Percentiles rank a stretch among this genome's conserved stretches.
Evolutionary conservation across 2,329 filamentous ascomycete species (phyloP).

Genomic region (Fusarium nodosum): DNA sequence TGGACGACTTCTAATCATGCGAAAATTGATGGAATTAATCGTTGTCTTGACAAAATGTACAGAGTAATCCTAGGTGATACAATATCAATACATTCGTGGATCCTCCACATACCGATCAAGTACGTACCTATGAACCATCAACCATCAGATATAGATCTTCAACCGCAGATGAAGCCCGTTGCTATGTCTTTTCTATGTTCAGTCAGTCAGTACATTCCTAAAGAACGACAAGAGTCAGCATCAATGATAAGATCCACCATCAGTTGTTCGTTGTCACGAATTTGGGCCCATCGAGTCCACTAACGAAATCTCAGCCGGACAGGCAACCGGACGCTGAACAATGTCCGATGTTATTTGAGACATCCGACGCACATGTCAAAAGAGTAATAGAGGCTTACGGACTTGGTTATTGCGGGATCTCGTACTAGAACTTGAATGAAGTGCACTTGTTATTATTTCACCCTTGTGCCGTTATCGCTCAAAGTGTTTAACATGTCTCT

Average conservation of each 20-base stretch:
- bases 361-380: background rate
- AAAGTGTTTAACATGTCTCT: background rate
- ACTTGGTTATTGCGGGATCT: no score
- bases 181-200: background rate
- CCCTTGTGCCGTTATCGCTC: background rate
- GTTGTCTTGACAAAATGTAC: slow-evolving; percentile 11
- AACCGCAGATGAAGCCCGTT: slow-evolving; percentile 12
- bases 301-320: slow-evolving; percentile 37
- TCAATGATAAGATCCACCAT: slow-evolving; percentile 18
- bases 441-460: background rate
- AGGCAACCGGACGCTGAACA: slow-evolving; percentile 21
- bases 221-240: slow-evolving; percentile 17
- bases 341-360: background rate
- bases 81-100: slow-evolving; percentile 4
- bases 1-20: slow-evolving; percentile 4
- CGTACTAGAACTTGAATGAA: background rate
- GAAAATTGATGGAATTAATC: background rate
- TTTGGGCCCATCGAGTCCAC: slow-evolving; percentile 20
- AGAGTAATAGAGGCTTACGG: background rate
- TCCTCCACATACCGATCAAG: slow-evolving; percentile 14
- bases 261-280: slow-evolving; percentile 18
- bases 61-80: slow-evolving; percentile 4
- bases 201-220: slow-evolving; percentile 7
- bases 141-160: slow-evolving; percentile 8
- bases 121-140: background rate